phyloP scores from a whole-genome alignment of 192 early-diverging fungal genomes.

The Backusella psychrophila region DNA sequence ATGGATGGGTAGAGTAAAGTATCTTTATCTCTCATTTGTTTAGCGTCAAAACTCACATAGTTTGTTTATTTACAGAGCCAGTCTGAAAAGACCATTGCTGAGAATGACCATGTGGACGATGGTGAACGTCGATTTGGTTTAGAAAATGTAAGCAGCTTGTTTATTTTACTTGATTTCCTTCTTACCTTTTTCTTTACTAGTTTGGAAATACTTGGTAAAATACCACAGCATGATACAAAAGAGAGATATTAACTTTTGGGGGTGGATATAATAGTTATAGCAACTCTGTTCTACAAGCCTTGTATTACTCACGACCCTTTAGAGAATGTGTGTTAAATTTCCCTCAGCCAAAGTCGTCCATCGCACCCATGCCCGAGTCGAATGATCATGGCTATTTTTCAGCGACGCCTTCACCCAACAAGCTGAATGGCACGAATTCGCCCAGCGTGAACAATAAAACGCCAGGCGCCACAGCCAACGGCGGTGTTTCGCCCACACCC shows the following conservation, averaged over 20 bases:
- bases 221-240: not conserved
- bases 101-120: constrained; percentile 50
- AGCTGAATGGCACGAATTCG: not conserved
- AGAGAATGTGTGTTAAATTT: constrained; percentile 87
- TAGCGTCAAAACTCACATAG: not conserved
- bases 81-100: constrained; percentile 36
- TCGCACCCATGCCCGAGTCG: constrained; percentile 17
- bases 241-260: not conserved
- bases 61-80: constrained; percentile 28
- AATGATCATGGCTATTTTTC: constrained; percentile 12
- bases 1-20: constrained; percentile 49
- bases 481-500: not conserved
- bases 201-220: constrained; percentile 84
- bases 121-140: constrained; percentile 83
- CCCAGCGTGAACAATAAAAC: constrained; percentile 7
- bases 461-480: not conserved
- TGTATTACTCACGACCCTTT: constrained; percentile 94
- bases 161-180: not conserved
- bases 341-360: constrained; percentile 43
- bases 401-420: constrained; percentile 4
- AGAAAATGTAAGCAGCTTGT: constrained; percentile 68
- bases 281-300: constrained; percentile 93
- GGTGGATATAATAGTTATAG: constrained; percentile 64
- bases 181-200: constrained; percentile 31
- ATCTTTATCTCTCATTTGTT: not conserved